A percentile compares a stretch with the other conserved stretches of the same genome.
phyloP scores from a whole-genome alignment of 306 rosid species.

The Cucumis cinereus region DNA sequence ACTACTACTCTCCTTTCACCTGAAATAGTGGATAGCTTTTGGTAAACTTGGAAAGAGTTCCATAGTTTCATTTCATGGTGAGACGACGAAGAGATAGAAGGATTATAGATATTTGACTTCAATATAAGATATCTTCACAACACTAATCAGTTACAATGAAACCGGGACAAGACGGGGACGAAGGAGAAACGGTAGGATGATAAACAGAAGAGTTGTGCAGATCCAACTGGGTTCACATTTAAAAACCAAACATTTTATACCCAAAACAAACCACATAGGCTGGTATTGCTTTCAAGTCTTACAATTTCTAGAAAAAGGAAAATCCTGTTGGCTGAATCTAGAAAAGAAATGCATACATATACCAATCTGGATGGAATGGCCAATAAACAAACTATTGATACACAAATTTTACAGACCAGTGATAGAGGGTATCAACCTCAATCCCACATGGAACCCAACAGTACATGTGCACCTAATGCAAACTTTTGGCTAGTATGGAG shows the following conservation, averaged over 20 bases:
- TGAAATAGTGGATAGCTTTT: neutral
- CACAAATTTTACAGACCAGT: conserved; percentile 13
- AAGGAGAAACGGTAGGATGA: neutral
- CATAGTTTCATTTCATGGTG: neutral
- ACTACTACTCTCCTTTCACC: neutral
- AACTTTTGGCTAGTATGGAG: neutral
- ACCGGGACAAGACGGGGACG: neutral
- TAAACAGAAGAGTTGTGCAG: neutral
- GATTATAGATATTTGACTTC: neutral
- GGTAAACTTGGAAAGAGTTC: neutral
- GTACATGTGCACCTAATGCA: conserved; percentile 12
- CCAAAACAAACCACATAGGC: conserved; percentile 2
- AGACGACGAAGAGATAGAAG: neutral
- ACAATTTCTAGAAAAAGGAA: neutral
- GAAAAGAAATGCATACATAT: neutral
- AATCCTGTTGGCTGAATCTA: neutral
- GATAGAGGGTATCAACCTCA: neutral
- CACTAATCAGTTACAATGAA: neutral
- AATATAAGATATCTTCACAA: neutral
- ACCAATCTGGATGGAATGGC: neutral
- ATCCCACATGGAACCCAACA: conserved; percentile 15
- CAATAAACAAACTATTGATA: conserved; percentile 11
- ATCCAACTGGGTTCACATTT: neutral
- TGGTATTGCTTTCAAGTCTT: neutral
- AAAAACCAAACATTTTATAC: conserved; percentile 2